phyloP scores from a whole-genome alignment of 2,329 filamentous ascomycete species.

The Xylariaceae sp. region DNA sequence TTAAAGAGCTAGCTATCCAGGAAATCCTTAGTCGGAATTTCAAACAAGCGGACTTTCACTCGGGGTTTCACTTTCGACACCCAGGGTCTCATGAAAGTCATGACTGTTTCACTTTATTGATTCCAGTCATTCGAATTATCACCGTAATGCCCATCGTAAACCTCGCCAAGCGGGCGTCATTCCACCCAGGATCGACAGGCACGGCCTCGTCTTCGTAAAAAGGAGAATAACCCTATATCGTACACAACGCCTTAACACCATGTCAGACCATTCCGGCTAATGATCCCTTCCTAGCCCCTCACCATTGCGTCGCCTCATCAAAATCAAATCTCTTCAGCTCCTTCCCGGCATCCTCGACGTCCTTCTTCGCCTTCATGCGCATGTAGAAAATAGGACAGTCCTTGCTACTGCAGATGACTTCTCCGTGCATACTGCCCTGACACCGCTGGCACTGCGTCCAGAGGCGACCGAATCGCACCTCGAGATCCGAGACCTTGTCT shows the following conservation, averaged over 20 bases:
- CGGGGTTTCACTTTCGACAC: no score
- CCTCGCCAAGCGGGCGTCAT: no score
- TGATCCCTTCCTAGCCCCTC: conserved; percentile 14
- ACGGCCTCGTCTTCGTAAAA: no score
- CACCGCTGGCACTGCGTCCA: conserved; percentile 99
- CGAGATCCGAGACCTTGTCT: conserved; percentile 81
- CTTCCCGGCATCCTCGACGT: conserved; percentile 89
- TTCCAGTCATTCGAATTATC: no score
- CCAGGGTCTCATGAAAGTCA: no score
- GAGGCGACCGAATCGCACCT: conserved; percentile 83
- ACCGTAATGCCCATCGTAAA: no score
- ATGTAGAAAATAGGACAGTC: conserved; percentile 99
- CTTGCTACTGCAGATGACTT: conserved; percentile 93
- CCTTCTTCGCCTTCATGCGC: conserved; percentile 99
- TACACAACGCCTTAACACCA: neutral
- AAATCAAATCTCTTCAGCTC: conserved; percentile 86
- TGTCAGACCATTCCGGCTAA: neutral
- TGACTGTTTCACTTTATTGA: no score
- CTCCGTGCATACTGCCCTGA: conserved; percentile 95
- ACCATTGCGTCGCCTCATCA: conserved; percentile 66
- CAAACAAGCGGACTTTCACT: no score
- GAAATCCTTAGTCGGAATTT: no score
- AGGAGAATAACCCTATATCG: no score
- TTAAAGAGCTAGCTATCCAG: no score
- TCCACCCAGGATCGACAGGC: no score